phyloP scores from a whole-genome alignment of 345 rosid species.

The Salix purpurea region DNA sequence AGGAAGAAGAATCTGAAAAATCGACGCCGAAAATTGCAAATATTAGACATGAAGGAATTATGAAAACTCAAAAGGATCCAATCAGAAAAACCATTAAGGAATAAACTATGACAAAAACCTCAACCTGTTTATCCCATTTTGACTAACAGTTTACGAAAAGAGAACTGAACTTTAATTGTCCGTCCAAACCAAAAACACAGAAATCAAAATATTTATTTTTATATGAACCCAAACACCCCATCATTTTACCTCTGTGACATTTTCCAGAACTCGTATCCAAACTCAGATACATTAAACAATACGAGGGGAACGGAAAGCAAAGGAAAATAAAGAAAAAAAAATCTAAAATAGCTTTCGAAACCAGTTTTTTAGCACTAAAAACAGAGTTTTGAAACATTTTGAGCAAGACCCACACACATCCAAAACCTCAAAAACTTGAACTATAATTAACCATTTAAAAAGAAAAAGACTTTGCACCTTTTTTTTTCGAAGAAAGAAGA shows the following conservation, averaged over 20 bases:
- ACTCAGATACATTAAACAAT: not conserved
- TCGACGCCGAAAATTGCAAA: not conserved
- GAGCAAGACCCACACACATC: conserved; percentile 1
- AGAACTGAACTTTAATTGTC: not conserved
- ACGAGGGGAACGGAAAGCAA: not conserved
- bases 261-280: not conserved
- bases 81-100: not conserved
- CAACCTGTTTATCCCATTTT: not conserved
- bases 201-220: not conserved
- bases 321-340: not conserved
- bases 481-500: not conserved
- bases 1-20: not conserved
- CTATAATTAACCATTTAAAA: not conserved
- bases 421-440: not conserved
- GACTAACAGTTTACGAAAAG: too few species aligned
- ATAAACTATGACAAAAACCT: not conserved
- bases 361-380: conserved; percentile 1
- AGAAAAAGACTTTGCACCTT: not conserved
- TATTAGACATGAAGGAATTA: not conserved
- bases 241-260: too few species aligned
- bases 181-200: not conserved
- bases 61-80: not conserved
- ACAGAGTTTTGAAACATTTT: not conserved
- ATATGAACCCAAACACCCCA: not conserved
- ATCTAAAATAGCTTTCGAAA: not conserved